A percentile compares a stretch with the other conserved stretches of the same genome.
These are phyloP conservation scores for Arthroderma sp. DNA, from an alignment of 2,329 filamentous ascomycete species.

Conservation along the genomic window DNA sequence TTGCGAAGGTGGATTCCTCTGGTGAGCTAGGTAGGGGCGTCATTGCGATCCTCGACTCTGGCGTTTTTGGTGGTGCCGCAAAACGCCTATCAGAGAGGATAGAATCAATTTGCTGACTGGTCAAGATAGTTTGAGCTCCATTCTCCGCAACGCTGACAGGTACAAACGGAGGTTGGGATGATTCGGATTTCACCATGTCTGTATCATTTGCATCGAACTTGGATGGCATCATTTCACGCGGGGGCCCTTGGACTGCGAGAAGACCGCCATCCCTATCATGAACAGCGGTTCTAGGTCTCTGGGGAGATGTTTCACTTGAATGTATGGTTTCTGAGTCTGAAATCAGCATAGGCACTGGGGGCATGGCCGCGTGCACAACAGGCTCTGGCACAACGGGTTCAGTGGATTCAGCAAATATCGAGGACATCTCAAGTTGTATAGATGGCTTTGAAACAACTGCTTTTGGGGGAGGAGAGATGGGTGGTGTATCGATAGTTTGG, in stretches of 20 bases:
- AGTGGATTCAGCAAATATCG: slow-evolving; percentile 20
- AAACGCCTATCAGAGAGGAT: slow-evolving; percentile 48
- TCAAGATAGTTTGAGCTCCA: slow-evolving; percentile 70
- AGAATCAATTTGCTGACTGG: slow-evolving; percentile 67
- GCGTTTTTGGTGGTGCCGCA: slow-evolving; percentile 19
- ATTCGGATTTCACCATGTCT: neutral
- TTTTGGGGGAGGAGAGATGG: slow-evolving; percentile 3
- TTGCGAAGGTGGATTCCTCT: slow-evolving; percentile 25
- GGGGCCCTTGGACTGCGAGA: neutral
- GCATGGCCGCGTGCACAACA: neutral
- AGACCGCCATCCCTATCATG: slow-evolving; percentile 7
- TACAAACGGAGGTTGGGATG: slow-evolving; percentile 7
- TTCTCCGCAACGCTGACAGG: slow-evolving; percentile 50
- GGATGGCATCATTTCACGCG: neutral
- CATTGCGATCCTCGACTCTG: neutral
- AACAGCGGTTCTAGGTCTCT: slow-evolving; percentile 16
- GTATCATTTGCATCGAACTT: neutral
- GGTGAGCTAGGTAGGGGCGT: neutral
- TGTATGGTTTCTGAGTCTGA: slow-evolving; percentile 16
- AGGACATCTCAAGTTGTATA: slow-evolving; percentile 20
- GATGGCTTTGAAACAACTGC: slow-evolving; percentile 7
- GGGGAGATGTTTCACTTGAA: slow-evolving; percentile 10
- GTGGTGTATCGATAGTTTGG: slow-evolving; percentile 10
- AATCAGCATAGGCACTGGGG: neutral
- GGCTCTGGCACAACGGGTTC: slow-evolving; percentile 13